Conservation (phyloP, 139 green algal genomes). For the Micractinium sp. region DNA sequence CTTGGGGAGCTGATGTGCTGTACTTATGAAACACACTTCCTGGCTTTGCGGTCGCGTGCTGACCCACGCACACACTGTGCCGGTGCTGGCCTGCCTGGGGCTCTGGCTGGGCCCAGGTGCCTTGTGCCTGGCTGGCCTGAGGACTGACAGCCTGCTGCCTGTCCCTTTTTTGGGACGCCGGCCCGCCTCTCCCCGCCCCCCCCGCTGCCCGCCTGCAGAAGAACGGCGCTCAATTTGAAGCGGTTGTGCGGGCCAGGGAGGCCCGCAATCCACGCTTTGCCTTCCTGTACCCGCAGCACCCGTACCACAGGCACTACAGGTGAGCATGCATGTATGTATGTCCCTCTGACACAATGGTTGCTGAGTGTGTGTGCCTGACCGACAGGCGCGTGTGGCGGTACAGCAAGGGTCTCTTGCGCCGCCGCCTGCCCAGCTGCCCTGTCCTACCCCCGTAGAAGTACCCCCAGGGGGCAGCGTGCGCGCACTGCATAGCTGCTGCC, state of each 20-base stretch:
- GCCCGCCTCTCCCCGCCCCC: background rate
- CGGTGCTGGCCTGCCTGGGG: no score
- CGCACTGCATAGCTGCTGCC: no score
- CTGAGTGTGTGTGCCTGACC: no score
- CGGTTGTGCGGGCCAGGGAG: conserved; percentile 61
- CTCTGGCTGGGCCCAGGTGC: no score
- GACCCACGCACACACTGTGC: no score
- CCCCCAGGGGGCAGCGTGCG: background rate
- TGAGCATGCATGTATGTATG: background rate
- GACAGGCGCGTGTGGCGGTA: no score
- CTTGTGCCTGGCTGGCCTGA: no score
- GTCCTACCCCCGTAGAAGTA: background rate
- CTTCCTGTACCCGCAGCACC: conserved; percentile 64
- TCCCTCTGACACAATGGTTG: no score
- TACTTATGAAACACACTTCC: no score
- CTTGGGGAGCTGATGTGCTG: no score
- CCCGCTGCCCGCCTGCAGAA: conserved; percentile 44
- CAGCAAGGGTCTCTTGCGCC: background rate
- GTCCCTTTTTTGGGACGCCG: background rate
- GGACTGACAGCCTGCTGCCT: background rate
- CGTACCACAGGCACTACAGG: conserved; percentile 62
- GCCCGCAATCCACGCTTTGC: conserved; percentile 64
- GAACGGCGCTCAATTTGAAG: conserved; percentile 52
- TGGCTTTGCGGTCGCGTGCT: no score
- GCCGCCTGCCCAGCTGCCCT: background rate